A percentile compares a stretch with the other conserved stretches of the same genome.
phyloP scores from a whole-genome alignment of 805 yeast genomes.

The Tetrapisispora taiwanensis region DNA sequence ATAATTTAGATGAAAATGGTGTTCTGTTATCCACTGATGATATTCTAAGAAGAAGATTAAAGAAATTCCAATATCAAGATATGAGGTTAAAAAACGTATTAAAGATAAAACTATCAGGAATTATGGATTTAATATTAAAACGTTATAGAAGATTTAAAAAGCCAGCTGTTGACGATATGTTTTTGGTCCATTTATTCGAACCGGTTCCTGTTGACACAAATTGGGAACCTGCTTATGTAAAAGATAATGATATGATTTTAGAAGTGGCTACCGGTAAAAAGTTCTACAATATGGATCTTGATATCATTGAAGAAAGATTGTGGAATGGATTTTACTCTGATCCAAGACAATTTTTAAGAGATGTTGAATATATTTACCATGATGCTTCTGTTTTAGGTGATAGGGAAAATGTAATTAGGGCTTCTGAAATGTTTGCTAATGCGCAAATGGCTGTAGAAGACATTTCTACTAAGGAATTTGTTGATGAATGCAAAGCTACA shows the following conservation, averaged over 20 bases:
- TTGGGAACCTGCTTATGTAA: conserved; percentile 36
- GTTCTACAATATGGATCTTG: conserved; percentile 84
- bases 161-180: conserved; percentile 75
- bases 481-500: conserved; percentile 66
- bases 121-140: conserved; percentile 81
- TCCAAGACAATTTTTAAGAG: conserved; percentile 80
- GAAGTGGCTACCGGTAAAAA: conserved; percentile 66
- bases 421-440: conserved; percentile 92
- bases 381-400: conserved; percentile 72
- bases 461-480: conserved; percentile 59
- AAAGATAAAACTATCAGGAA: conserved; percentile 73
- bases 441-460: conserved; percentile 95
- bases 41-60: conserved; percentile 34
- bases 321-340: conserved; percentile 96
- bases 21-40: conserved; percentile 28
- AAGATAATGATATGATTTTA: conserved; percentile 64
- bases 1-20: conserved; percentile 18
- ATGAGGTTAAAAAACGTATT: conserved; percentile 74
- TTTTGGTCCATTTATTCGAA: conserved; percentile 69
- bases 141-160: conserved; percentile 85
- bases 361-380: conserved; percentile 69
- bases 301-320: conserved; percentile 82
- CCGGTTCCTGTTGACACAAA: conserved; percentile 33
- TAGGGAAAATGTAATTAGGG: conserved; percentile 67
- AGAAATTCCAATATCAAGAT: conserved; percentile 47